Percentiles rank a stretch among this genome's conserved stretches.
phyloP scores from a whole-genome alignment of 2,329 filamentous ascomycete genomes.

The Neofusicoccum umdonicola region DNA sequence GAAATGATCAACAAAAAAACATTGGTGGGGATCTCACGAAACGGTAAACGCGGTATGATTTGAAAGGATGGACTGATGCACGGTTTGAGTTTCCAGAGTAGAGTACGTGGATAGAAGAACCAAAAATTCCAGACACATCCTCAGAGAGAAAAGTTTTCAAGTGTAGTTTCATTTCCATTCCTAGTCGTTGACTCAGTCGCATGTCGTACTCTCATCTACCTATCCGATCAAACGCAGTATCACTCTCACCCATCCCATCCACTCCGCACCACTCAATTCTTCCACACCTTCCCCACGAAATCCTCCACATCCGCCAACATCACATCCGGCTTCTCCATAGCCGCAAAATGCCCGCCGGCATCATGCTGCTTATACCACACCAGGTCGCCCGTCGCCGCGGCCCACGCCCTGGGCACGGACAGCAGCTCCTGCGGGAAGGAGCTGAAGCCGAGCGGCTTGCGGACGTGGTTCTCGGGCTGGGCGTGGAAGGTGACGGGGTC shows the following conservation, averaged over 20 bases:
- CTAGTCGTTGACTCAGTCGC: no score
- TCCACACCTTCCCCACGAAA: slow-evolving; percentile 41
- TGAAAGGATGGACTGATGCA: background rate
- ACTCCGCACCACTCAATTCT: background rate
- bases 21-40: background rate
- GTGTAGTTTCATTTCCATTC: background rate
- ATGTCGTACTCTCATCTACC: no score
- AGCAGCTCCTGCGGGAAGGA: slow-evolving; percentile 46
- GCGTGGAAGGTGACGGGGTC: slow-evolving; percentile 4
- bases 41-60: slow-evolving; percentile 6
- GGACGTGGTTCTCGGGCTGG: slow-evolving; percentile 18
- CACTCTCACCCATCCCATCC: background rate
- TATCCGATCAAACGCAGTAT: no score
- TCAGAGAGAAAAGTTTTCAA: background rate
- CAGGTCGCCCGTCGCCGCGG: slow-evolving; percentile 38
- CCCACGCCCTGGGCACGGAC: slow-evolving; percentile 37
- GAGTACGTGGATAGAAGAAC: slow-evolving; percentile 2
- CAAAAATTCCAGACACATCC: background rate
- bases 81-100: background rate
- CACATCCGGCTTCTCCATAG: slow-evolving; percentile 44
- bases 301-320: slow-evolving; percentile 47
- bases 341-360: slow-evolving; percentile 56
- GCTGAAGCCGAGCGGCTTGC: slow-evolving; percentile 45
- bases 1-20: background rate
- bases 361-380: slow-evolving; percentile 40